These are phyloP conservation scores for Yarrowia sp. DNA, from an alignment of 805 yeast species.

Conservation along the genomic window DNA sequence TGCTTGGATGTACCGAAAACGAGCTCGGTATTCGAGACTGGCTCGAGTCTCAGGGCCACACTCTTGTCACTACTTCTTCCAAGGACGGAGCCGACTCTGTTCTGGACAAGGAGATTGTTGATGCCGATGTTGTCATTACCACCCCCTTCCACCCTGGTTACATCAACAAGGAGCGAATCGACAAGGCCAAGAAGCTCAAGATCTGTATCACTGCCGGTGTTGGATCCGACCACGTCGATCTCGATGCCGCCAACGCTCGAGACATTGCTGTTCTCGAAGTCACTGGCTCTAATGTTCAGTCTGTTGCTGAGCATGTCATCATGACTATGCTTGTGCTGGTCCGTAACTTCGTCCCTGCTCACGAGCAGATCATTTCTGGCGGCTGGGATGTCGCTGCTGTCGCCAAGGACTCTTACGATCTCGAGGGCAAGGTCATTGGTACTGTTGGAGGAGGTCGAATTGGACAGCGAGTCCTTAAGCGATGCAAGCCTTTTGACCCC, in stretches of 20 bases:
- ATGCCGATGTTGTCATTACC: slow-evolving; percentile 73
- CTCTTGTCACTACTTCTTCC: slow-evolving; percentile 60
- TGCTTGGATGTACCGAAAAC: slow-evolving; percentile 71
- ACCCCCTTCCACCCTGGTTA: slow-evolving; percentile 81
- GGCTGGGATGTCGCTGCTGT: slow-evolving; percentile 77
- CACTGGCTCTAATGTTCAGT: slow-evolving; percentile 75
- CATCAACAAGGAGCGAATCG: slow-evolving; percentile 60
- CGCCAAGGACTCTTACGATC: slow-evolving; percentile 70
- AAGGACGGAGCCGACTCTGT: slow-evolving; percentile 61
- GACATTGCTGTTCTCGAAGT: slow-evolving; percentile 72
- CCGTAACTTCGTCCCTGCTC: slow-evolving; percentile 77
- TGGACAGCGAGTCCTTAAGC: slow-evolving; percentile 70
- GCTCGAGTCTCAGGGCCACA: slow-evolving; percentile 67
- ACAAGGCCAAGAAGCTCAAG: slow-evolving; percentile 63
- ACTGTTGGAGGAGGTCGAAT: slow-evolving; percentile 83
- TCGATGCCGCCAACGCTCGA: slow-evolving; percentile 59
- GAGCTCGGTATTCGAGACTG: slow-evolving; percentile 68
- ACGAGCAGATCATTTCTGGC: slow-evolving; percentile 58
- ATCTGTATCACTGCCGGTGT: slow-evolving; percentile 73
- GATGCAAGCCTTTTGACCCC: slow-evolving; percentile 70
- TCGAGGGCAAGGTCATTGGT: slow-evolving; percentile 71
- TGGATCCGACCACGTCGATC: slow-evolving; percentile 71
- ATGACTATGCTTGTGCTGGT: slow-evolving; percentile 70
- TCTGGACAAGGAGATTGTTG: slow-evolving; percentile 63
- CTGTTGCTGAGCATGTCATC: slow-evolving; percentile 78